These are phyloP conservation scores for Suillus plorans DNA, from an alignment of 768 basidiomycete genomes.

Conservation along the genomic window DNA sequence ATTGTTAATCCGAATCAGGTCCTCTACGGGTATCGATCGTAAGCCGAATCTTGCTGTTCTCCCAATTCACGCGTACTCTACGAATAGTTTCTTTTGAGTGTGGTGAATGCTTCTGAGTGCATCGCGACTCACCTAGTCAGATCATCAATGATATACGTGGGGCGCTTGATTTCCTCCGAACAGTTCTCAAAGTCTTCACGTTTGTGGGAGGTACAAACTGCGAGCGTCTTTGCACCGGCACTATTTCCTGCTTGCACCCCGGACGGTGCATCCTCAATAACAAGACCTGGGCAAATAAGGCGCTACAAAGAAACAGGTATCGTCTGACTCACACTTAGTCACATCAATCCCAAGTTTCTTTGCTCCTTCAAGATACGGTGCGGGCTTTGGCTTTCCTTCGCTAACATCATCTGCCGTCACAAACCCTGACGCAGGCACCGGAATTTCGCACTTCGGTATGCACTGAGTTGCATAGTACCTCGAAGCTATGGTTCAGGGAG, in stretches of 20 bases:
- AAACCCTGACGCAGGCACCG: conserved; percentile 55
- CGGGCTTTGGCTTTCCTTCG: conserved; percentile 73
- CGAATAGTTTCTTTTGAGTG: background rate
- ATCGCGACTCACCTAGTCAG: conserved; percentile 54
- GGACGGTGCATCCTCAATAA: conserved; percentile 88
- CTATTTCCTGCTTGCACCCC: conserved; percentile 75
- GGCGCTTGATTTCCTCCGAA: conserved; percentile 39
- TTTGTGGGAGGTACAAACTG: conserved; percentile 80
- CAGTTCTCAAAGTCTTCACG: conserved; percentile 49
- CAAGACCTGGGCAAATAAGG: conserved; percentile 55
- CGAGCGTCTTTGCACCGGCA: conserved; percentile 74
- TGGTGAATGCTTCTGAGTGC: too few species aligned
- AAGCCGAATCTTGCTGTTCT: background rate
- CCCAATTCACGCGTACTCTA: conserved; percentile 1
- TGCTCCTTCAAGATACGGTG: conserved; percentile 83
- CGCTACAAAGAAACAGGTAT: background rate
- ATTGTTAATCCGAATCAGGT: background rate
- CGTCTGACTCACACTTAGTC: conserved; percentile 47
- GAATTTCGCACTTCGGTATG: conserved; percentile 60
- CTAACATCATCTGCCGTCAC: conserved; percentile 70
- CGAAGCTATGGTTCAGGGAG: conserved; percentile 51
- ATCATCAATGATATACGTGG: conserved; percentile 70
- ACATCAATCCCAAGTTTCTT: conserved; percentile 53
- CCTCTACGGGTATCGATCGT: background rate
- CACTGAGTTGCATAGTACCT: conserved; percentile 68